phyloP scores from a whole-genome alignment of 2,329 filamentous ascomycete genomes.

The Arthroderma sp. region DNA sequence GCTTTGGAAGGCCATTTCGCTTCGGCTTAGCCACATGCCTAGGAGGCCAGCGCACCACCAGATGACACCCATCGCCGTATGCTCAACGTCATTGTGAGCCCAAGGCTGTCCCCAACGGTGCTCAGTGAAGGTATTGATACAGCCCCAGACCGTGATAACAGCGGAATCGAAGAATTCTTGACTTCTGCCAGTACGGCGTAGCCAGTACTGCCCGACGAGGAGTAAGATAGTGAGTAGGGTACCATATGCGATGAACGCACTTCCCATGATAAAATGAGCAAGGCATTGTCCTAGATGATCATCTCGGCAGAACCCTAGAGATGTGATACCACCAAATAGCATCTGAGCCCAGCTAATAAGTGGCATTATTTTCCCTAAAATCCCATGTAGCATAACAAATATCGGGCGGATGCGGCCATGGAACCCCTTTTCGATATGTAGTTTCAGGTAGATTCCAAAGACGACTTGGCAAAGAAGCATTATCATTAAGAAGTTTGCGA shows the following conservation, averaged over 20 bases:
- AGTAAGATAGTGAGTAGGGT: constrained; percentile 76
- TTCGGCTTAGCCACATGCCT: constrained; percentile 80
- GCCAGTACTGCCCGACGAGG: constrained; percentile 76
- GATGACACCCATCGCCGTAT: constrained; percentile 98
- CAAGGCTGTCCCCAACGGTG: constrained; percentile 83
- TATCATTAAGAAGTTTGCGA: constrained; percentile 69
- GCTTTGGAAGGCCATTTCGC: constrained; percentile 70
- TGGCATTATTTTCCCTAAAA: constrained; percentile 79
- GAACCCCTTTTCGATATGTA: constrained; percentile 77
- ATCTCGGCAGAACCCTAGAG: constrained; percentile 80
- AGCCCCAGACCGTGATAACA: constrained; percentile 88
- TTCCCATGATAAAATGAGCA: constrained; percentile 98
- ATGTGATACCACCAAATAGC: constrained; percentile 87
- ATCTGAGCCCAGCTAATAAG: constrained; percentile 84
- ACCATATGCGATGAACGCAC: constrained; percentile 88
- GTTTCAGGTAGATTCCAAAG: constrained; percentile 72
- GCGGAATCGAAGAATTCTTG: constrained; percentile 95
- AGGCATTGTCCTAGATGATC: constrained; percentile 87
- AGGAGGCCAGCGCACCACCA: constrained; percentile 94
- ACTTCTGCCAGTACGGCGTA: constrained; percentile 67
- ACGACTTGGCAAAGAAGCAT: constrained; percentile 63
- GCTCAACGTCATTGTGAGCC: constrained; percentile 90
- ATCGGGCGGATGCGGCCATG: constrained; percentile 62
- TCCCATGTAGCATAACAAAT: constrained; percentile 59
- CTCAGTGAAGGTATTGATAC: constrained; percentile 96